A percentile compares a stretch with the other conserved stretches of the same genome.
phyloP scores from a whole-genome alignment of 345 rosid genomes.

The Eucalyptus tenuipes region DNA sequence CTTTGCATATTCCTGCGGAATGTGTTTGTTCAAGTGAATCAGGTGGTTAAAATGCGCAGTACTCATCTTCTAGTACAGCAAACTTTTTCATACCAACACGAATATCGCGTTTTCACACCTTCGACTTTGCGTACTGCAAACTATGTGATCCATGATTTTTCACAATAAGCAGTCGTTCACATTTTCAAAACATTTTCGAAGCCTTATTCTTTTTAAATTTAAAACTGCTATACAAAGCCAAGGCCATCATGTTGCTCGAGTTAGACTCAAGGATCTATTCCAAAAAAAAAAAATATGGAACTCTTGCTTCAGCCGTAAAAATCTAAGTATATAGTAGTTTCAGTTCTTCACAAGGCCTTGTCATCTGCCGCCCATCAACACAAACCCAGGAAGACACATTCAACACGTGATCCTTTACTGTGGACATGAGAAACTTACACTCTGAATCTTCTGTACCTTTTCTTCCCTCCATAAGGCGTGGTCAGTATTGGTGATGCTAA shows the following conservation, averaged over 20 bases:
- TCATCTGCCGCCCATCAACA: not conserved
- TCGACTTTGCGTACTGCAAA: not conserved
- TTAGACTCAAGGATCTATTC: not conserved
- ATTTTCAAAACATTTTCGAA: not conserved
- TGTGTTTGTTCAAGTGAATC: not conserved
- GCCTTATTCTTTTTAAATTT: not conserved
- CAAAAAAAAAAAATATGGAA: not conserved
- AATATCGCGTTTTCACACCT: not conserved
- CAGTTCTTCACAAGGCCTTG: not conserved
- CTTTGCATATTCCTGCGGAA: not conserved
- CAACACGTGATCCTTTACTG: not conserved
- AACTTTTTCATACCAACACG: not conserved
- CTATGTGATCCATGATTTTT: not conserved
- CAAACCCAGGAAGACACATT: not conserved
- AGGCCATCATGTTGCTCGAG: not conserved
- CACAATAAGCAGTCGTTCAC: not conserved
- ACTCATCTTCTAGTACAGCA: not conserved
- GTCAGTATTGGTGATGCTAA: constrained; percentile 5
- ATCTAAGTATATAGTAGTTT: not conserved
- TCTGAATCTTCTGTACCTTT: not conserved
- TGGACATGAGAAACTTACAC: not conserved
- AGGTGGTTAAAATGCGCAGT: not conserved
- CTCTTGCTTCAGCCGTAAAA: not conserved
- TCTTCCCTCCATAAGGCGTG: not conserved
- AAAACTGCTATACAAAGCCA: not conserved